Base-by-base conservation (phyloP, 805 yeast genomes). In the Sugiyamaella americana region DNA sequence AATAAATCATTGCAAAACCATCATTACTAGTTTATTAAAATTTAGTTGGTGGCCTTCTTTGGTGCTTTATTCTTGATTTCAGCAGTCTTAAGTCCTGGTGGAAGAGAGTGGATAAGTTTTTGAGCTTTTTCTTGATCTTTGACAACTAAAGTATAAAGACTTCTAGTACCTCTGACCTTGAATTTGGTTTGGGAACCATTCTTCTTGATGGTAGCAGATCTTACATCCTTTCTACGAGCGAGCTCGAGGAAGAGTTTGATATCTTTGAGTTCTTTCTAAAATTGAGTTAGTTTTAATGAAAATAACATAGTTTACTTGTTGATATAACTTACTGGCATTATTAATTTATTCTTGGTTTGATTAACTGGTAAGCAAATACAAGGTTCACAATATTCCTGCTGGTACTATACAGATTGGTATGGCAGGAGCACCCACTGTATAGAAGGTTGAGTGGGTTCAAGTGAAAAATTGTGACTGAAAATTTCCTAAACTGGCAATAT, bases 121-220 rank as follows among this genome's bases (percentile, higher is more conserved):
- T 86, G 82, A 67, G 98, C 98, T 82, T 88, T 89, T 73, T 87
- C 84, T 67, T 87, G 84, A 73, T 93, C 98, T 78, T 84, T 80
- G 67, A 93, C 91, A 63, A 85, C 85, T 74, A 91, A 79, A 64
- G 98, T 93, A 86, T 93, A 93, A 69, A 87, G 82, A 79, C 85
- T 73, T 73, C 79, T 87, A 58, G 96, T 67, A 73, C 97, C 96
- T 82, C 98, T 88, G 68, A 93, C 87, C 86, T 93, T 93, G 89
- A 93, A 93, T 78, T 93, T 93, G 78, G 96, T 88, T 76, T 85
- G 93, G 76, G 84, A 84, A 75, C 84, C 82, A 87, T 87, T 87
- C 77, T 83, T 81, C 84, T 93, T 93, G 80, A 93, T 85, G 70
- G 89, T 82, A 65, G 95, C 96, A 58, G 84, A 74, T 75, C 80